Conservation (phyloP, 768 basidiomycete genomes). For the Coprinopsis cinerea region DNA sequence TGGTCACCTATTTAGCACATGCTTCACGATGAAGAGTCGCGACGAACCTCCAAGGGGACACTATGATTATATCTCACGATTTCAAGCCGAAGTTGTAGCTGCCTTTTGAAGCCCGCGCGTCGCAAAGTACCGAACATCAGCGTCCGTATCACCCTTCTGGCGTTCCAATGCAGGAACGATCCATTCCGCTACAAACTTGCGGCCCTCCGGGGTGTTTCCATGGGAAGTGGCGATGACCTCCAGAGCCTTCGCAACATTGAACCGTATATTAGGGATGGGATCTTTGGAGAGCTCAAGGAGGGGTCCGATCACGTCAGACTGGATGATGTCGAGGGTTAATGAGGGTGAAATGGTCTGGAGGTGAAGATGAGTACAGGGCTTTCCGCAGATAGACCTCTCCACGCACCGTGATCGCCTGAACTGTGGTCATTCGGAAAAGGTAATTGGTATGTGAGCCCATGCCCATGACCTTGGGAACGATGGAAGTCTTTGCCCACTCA, state of each 20-base stretch:
- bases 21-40: background rate
- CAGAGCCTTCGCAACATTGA: slow-evolving; percentile 95
- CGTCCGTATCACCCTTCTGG: slow-evolving; percentile 83
- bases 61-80: background rate
- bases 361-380: slow-evolving; percentile 9
- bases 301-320: slow-evolving; percentile 76
- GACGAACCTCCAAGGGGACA: slow-evolving; percentile 1
- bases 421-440: slow-evolving; percentile 96
- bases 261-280: slow-evolving; percentile 97
- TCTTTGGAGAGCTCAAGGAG: slow-evolving; percentile 80
- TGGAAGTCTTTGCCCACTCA: slow-evolving; percentile 90
- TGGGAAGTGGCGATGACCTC: slow-evolving; percentile 81
- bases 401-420: slow-evolving; percentile 93
- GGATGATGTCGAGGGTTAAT: slow-evolving; percentile 77
- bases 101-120: slow-evolving; percentile 68
- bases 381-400: slow-evolving; percentile 12
- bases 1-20: too few species aligned
- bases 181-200: slow-evolving; percentile 64
- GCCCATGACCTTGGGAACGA: slow-evolving; percentile 94
- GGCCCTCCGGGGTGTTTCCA: slow-evolving; percentile 59
- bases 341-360: slow-evolving; percentile 90
- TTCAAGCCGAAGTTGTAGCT: slow-evolving; percentile 11
- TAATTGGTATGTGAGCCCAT: slow-evolving; percentile 98
- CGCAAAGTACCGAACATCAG: slow-evolving; percentile 95
- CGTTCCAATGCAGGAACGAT: slow-evolving; percentile 82